A percentile compares a stretch with the other conserved stretches of the same genome.
phyloP scores from a whole-genome alignment of 2,329 filamentous ascomycete genomes.

The Aspergillus transmontanensis region DNA sequence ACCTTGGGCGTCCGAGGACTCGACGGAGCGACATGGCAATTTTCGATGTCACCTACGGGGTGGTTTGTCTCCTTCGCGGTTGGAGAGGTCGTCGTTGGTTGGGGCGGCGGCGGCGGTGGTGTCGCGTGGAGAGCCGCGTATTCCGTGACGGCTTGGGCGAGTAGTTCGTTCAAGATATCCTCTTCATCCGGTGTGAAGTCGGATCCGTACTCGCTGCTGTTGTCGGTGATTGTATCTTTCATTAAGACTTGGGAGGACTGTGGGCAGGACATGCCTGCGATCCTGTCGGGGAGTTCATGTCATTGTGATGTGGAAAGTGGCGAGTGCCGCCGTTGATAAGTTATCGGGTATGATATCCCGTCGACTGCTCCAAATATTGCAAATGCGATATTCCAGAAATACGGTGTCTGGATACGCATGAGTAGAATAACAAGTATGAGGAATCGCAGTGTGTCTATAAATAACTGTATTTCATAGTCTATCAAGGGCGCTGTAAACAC shows the following conservation, averaged over 20 bases:
- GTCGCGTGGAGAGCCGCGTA: constrained; percentile 18
- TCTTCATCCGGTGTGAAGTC: constrained; percentile 63
- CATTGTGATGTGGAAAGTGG: constrained; percentile 9
- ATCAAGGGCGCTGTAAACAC: neutral
- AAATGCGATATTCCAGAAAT: neutral
- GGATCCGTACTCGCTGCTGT: constrained; percentile 63
- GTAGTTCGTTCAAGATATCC: constrained; percentile 53
- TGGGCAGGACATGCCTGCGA: constrained; percentile 39
- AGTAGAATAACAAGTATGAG: neutral
- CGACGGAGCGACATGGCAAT: constrained; percentile 43
- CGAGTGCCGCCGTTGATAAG: neutral
- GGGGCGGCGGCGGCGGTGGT: constrained; percentile 21
- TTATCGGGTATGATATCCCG: neutral
- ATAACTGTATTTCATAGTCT: neutral
- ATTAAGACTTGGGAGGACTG: constrained; percentile 13
- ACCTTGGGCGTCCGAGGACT: constrained; percentile 44
- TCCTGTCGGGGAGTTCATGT: constrained; percentile 22
- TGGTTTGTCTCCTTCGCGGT: constrained; percentile 17
- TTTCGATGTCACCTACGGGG: constrained; percentile 45
- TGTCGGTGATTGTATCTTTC: constrained; percentile 23
- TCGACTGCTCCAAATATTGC: neutral
- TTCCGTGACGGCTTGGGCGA: constrained; percentile 48
- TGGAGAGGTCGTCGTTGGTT: constrained; percentile 18
- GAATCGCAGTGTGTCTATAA: neutral
- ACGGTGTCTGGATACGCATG: neutral